Percentiles rank a stretch among this genome's conserved stretches.
Conservation (phyloP, 73 alveolate species). For the Breviolum minutum region DNA sequence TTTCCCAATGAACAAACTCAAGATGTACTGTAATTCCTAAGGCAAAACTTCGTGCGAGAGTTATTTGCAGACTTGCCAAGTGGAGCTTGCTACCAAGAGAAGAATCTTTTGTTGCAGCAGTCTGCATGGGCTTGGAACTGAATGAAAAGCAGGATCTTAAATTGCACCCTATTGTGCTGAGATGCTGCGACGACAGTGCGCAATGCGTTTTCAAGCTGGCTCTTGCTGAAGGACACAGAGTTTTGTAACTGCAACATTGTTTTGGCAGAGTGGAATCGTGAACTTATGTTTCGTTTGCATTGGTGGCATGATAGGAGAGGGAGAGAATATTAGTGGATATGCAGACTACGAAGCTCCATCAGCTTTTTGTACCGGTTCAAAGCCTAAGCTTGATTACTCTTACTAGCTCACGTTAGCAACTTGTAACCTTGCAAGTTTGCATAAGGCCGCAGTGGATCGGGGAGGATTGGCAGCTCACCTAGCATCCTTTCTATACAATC, state of each 20-base stretch:
- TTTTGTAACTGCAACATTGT: not conserved
- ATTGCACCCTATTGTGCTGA: not conserved
- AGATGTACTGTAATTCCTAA: not conserved
- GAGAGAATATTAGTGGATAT: slow-evolving; percentile 32
- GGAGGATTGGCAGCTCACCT: slow-evolving; percentile 21
- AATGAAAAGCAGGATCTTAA: not conserved
- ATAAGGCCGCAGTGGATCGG: slow-evolving; percentile 73
- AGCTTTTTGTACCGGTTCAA: slow-evolving; percentile 70
- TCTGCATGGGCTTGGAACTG: not conserved
- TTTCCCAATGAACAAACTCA: no score
- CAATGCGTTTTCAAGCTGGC: slow-evolving; percentile 71
- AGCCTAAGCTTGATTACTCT: not conserved
- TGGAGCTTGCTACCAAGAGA: slow-evolving; percentile 34
- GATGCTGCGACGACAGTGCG: slow-evolving; percentile 94
- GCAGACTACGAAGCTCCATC: slow-evolving; percentile 76
- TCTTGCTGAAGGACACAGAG: slow-evolving; percentile 10
- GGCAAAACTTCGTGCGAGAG: slow-evolving; percentile 80
- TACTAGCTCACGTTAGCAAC: not conserved
- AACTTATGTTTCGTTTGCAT: not conserved
- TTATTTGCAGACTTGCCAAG: slow-evolving; percentile 51
- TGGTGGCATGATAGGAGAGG: slow-evolving; percentile 36
- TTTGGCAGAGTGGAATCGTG: not conserved
- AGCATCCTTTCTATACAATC: not conserved
- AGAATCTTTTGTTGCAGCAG: not conserved
- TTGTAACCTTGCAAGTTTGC: not conserved